These are phyloP conservation scores for Elsinoe australis DNA, from an alignment of 2,329 filamentous ascomycete species.

Conservation along the genomic window DNA sequence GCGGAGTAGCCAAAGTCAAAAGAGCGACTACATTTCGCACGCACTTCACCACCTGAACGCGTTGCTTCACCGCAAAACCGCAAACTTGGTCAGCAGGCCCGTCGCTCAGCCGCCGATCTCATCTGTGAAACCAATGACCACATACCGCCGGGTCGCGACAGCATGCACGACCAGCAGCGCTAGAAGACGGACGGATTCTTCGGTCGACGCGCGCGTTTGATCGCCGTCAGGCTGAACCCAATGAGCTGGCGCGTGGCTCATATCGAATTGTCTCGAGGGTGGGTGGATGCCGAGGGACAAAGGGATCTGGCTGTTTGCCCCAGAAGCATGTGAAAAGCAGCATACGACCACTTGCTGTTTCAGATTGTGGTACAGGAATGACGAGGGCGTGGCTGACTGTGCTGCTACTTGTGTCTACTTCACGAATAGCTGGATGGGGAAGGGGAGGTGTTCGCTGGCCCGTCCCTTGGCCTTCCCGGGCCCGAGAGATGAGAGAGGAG, in stretches of 20 bases:
- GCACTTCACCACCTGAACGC: no score
- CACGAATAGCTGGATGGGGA: no score
- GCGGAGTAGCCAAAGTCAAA: not conserved
- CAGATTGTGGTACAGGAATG: not conserved
- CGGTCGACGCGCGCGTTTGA: not conserved
- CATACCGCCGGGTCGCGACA: not conserved
- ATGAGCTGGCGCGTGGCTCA: no score
- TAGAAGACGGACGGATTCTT: not conserved
- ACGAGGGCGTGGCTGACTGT: not conserved
- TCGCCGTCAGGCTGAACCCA: not conserved
- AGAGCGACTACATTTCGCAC: no score
- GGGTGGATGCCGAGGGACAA: no score
- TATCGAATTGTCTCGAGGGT: no score
- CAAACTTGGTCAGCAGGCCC: not conserved
- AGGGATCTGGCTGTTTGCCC: no score
- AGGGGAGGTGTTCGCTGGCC: not conserved
- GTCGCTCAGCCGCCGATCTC: not conserved
- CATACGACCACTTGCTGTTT: not conserved
- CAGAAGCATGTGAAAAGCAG: not conserved
- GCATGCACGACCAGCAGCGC: not conserved
- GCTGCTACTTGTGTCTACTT: no score
- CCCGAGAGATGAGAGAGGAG: no score
- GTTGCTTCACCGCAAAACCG: conserved; percentile 1
- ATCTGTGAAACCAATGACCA: not conserved
- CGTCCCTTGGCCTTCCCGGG: no score